Conservation (phyloP, 441 rosid species). For the Hura crepitans region DNA sequence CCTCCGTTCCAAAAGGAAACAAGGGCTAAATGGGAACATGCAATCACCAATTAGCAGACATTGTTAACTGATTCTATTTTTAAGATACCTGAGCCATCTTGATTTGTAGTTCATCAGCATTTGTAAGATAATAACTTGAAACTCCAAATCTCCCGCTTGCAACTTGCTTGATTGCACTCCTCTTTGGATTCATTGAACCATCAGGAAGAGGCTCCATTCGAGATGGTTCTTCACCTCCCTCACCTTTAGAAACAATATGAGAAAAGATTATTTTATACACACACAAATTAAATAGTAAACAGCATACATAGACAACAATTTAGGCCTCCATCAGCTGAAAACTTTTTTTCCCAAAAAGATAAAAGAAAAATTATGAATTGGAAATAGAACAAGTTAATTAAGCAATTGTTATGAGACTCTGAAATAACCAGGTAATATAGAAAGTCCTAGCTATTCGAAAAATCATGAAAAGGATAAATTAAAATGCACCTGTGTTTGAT, state of each 20-base stretch:
- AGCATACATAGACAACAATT: too few species aligned
- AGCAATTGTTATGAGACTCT: background rate
- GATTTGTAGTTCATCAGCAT: conserved; percentile 97
- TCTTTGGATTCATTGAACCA: conserved; percentile 91
- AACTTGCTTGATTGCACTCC: conserved; percentile 99
- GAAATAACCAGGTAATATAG: background rate
- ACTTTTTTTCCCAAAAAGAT: too few species aligned
- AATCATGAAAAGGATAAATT: background rate
- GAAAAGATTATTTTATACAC: background rate
- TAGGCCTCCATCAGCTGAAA: too few species aligned
- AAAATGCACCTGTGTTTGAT: conserved; percentile 85
- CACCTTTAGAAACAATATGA: conserved; percentile 44
- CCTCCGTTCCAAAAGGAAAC: conserved; percentile 50
- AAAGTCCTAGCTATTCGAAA: background rate
- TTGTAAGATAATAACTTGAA: conserved; percentile 92
- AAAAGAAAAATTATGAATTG: too few species aligned
- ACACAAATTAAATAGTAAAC: too few species aligned
- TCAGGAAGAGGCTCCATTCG: conserved; percentile 94
- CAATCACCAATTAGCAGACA: conserved; percentile 19
- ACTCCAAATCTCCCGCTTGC: conserved; percentile 99
- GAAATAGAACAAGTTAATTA: background rate
- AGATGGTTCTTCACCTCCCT: conserved; percentile 99
- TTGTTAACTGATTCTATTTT: background rate
- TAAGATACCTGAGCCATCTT: conserved; percentile 98
- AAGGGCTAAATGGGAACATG: conserved; percentile 35